phyloP scores from a whole-genome alignment of 2,329 filamentous ascomycete species.

The Monilinia fructigena region DNA sequence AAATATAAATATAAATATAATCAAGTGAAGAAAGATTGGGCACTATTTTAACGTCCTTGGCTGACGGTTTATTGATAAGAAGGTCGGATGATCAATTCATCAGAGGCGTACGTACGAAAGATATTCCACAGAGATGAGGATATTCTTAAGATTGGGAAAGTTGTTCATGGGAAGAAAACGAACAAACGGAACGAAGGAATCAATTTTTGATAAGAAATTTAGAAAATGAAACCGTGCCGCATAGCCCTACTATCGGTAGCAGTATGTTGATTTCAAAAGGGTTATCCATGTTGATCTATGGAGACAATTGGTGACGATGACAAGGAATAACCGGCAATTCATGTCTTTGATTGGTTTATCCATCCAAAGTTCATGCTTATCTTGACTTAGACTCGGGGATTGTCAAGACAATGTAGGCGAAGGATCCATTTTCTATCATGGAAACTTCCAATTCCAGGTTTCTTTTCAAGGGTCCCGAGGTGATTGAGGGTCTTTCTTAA shows the following conservation, averaged over 20 bases:
- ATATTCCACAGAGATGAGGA: conserved; percentile 1
- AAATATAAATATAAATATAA: too few species aligned
- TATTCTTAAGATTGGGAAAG: neutral
- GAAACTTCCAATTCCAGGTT: neutral
- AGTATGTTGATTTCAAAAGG: neutral
- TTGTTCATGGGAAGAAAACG: conserved; percentile 3
- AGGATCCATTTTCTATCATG: conserved; percentile 5
- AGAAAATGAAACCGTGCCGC: conserved; percentile 1
- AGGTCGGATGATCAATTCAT: conserved; percentile 10
- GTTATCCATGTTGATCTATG: conserved; percentile 13
- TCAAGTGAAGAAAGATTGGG: neutral
- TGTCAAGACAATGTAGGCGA: neutral
- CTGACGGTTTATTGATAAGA: conserved; percentile 17
- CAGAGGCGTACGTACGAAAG: neutral
- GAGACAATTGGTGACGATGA: neutral
- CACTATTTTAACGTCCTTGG: conserved; percentile 23
- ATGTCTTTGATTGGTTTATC: neutral
- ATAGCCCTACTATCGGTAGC: conserved; percentile 2
- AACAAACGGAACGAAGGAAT: conserved; percentile 5
- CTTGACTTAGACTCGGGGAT: conserved; percentile 3
- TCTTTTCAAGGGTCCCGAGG: neutral
- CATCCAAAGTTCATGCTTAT: neutral
- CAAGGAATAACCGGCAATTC: too few species aligned
- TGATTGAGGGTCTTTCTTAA: conserved; percentile 3
- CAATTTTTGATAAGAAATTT: neutral